A percentile compares a stretch with the other conserved stretches of the same genome.
These are phyloP conservation scores for Prunus padus DNA, from an alignment of 306 rosid species.

Conservation along the genomic window DNA sequence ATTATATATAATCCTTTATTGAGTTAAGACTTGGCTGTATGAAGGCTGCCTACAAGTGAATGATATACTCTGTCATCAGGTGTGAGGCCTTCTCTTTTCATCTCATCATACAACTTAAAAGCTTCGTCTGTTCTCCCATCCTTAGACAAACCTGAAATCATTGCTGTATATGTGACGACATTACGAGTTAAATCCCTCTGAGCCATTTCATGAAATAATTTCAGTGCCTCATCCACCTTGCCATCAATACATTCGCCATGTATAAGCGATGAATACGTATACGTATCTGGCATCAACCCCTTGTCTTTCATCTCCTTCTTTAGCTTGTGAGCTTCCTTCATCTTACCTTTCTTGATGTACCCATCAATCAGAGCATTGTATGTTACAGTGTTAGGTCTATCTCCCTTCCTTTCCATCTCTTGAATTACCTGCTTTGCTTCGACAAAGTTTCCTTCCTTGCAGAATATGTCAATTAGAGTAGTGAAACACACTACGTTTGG, in stretches of 20 bases:
- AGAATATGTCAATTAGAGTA: conserved; percentile 62
- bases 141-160: conserved; percentile 80
- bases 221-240: conserved; percentile 57
- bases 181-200: conserved; percentile 45
- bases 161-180: conserved; percentile 55
- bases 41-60: conserved; percentile 67
- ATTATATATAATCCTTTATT: not conserved
- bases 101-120: conserved; percentile 66
- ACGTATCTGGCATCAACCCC: conserved; percentile 64
- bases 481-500: conserved; percentile 58
- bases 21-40: conserved; percentile 28
- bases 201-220: conserved; percentile 63
- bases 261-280: conserved; percentile 73
- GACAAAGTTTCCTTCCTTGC: conserved; percentile 79
- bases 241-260: conserved; percentile 70
- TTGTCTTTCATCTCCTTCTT: conserved; percentile 53
- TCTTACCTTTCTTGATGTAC: conserved; percentile 58
- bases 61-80: conserved; percentile 79
- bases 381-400: conserved; percentile 53
- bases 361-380: conserved; percentile 73
- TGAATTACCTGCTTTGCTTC: conserved; percentile 58
- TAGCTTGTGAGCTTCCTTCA: conserved; percentile 52
- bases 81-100: conserved; percentile 52
- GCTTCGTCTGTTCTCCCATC: conserved; percentile 79
- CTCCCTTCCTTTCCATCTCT: conserved; percentile 61